A percentile compares a stretch with the other conserved stretches of the same genome.
Conservation (phyloP, 2,329 filamentous ascomycete species). For the Pleurostoma richardsiae region DNA sequence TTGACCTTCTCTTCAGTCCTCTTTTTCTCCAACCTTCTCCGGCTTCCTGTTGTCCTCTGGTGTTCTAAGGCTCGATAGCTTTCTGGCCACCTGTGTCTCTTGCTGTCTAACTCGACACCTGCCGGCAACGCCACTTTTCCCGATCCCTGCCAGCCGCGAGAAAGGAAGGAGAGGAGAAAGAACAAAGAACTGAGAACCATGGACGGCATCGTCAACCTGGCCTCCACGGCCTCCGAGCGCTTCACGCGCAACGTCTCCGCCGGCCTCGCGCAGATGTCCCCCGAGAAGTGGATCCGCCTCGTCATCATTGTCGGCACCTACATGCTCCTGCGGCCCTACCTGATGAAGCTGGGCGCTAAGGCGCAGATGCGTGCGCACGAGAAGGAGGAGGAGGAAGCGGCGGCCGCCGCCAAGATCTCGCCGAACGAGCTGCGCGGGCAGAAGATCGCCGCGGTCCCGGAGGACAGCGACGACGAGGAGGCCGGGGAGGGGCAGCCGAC, state of each 20-base stretch:
- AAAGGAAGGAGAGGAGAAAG: too few species aligned
- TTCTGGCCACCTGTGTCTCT: too few species aligned
- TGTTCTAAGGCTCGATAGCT: too few species aligned
- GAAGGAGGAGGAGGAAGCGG: constrained; percentile 48
- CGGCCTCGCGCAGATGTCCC: constrained; percentile 45
- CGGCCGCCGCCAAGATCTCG: constrained; percentile 45
- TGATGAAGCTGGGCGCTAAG: constrained; percentile 62
- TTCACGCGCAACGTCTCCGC: constrained; percentile 42
- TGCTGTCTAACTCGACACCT: too few species aligned
- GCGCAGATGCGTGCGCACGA: constrained; percentile 61
- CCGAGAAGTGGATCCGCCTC: constrained; percentile 60
- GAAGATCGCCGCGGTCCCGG: constrained; percentile 41
- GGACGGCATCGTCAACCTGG: constrained; percentile 18
- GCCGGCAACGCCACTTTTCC: neutral
- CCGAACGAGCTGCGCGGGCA: constrained; percentile 61
- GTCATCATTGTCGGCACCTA: constrained; percentile 69
- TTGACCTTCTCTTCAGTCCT: too few species aligned
- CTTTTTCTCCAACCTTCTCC: too few species aligned
- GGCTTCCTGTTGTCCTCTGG: too few species aligned
- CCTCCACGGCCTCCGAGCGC: constrained; percentile 21
- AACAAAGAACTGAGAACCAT: constrained; percentile 8
- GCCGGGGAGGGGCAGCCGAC: constrained; percentile 39
- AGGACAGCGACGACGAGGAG: constrained; percentile 45
- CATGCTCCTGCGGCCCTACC: constrained; percentile 66
- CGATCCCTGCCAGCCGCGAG: neutral